phyloP scores from a whole-genome alignment of 2,329 filamentous ascomycete genomes.

The Diaporthe amygdali region DNA sequence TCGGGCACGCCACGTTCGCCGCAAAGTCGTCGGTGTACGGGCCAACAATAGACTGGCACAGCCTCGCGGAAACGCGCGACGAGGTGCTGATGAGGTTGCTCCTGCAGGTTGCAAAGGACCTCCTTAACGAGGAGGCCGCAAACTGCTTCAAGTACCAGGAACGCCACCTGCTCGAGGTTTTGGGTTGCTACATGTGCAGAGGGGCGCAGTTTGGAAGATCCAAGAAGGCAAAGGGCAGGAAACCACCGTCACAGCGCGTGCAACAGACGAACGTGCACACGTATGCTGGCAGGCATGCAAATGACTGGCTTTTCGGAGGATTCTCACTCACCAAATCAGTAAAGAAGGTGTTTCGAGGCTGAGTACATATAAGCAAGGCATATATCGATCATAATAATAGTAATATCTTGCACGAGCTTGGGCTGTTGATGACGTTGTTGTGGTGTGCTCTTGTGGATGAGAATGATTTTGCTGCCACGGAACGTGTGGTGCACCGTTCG shows the following conservation, averaged over 20 bases:
- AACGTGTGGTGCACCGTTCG: background rate
- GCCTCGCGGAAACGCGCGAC: slow-evolving; percentile 20
- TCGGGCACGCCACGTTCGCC: background rate
- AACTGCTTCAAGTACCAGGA: slow-evolving; percentile 28
- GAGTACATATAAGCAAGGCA: background rate
- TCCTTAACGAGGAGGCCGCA: slow-evolving; percentile 25
- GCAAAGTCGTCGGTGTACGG: background rate
- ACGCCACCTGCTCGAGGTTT: slow-evolving; percentile 27
- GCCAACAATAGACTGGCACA: slow-evolving; percentile 24
- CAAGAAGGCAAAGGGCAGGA: slow-evolving; percentile 5
- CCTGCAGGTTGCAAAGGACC: slow-evolving; percentile 15
- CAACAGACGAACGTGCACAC: slow-evolving; percentile 22
- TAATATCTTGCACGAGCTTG: background rate
- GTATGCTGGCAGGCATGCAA: slow-evolving; percentile 23
- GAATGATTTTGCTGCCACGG: background rate
- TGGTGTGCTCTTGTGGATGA: background rate
- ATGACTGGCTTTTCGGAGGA: slow-evolving; percentile 23
- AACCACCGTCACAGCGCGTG: background rate
- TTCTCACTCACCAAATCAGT: slow-evolving; percentile 21
- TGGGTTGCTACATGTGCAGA: slow-evolving; percentile 38
- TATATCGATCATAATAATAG: background rate
- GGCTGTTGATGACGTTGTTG: background rate
- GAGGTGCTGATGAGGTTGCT: background rate
- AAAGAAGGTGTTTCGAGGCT: slow-evolving; percentile 2
- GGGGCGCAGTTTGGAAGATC: slow-evolving; percentile 21